Conservation (phyloP, 805 yeast species). For the Lipomyces japonicus region DNA sequence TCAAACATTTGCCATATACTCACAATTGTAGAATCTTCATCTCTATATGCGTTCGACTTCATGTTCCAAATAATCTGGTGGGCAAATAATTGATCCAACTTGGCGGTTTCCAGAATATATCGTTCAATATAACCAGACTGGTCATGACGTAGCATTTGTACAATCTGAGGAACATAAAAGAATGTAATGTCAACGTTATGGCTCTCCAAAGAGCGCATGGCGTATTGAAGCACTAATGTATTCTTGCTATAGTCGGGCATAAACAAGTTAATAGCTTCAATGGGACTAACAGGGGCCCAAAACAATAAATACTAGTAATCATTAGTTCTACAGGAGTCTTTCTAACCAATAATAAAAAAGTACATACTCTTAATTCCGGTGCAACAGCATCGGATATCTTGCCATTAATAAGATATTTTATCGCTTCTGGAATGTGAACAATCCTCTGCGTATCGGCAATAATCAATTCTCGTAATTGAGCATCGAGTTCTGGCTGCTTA, state of each 20-base stretch:
- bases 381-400: slow-evolving; percentile 16
- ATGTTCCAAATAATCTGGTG: slow-evolving; percentile 99
- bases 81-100: slow-evolving; percentile 84
- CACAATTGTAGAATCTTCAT: slow-evolving; percentile 67
- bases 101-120: slow-evolving; percentile 87
- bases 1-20: neutral
- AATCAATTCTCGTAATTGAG: slow-evolving; percentile 47
- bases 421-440: slow-evolving; percentile 53
- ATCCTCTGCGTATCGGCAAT: slow-evolving; percentile 57
- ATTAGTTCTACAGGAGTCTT: neutral
- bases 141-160: slow-evolving; percentile 85
- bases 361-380: slow-evolving; percentile 18
- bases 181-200: slow-evolving; percentile 86
- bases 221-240: slow-evolving; percentile 72
- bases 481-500: slow-evolving; percentile 40
- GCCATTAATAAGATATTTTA: slow-evolving; percentile 47
- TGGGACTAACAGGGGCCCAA: slow-evolving; percentile 76
- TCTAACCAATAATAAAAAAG: neutral
- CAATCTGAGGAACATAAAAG: slow-evolving; percentile 97
- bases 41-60: slow-evolving; percentile 86
- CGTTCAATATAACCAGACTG: slow-evolving; percentile 77
- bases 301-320: slow-evolving; percentile 41
- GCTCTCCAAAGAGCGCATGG: slow-evolving; percentile 82
- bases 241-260: slow-evolving; percentile 66
- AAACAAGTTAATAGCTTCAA: slow-evolving; percentile 79